phyloP scores from a whole-genome alignment of 306 rosid genomes.

The Mucuna pruriens region DNA sequence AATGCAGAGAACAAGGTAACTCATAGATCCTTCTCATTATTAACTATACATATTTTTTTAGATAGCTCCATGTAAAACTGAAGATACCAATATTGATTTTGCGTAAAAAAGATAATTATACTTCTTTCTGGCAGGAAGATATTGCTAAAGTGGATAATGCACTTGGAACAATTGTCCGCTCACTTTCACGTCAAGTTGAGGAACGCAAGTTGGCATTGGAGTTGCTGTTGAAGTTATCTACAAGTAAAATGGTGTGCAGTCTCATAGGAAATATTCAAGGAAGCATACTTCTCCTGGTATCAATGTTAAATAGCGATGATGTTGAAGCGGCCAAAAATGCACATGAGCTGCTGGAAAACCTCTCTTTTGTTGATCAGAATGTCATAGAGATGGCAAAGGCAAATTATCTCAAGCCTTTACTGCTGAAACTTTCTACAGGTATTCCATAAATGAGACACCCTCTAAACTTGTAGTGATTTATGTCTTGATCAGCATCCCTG shows the following conservation, averaged over 20 bases:
- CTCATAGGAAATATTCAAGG: conserved; percentile 71
- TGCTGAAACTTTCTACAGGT: conserved; percentile 72
- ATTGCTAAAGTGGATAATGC: conserved; percentile 57
- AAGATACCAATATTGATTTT: conserved; percentile 15
- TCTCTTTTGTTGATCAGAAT: conserved; percentile 62
- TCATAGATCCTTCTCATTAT: not conserved
- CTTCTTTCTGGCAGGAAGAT: conserved; percentile 56
- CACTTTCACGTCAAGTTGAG: conserved; percentile 62
- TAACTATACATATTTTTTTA: not conserved
- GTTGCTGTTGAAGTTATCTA: conserved; percentile 66
- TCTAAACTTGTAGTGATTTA: not conserved
- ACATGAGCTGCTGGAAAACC: conserved; percentile 60
- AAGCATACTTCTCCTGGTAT: conserved; percentile 68
- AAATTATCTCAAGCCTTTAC: conserved; percentile 67
- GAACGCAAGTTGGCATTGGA: conserved; percentile 67
- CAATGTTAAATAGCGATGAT: conserved; percentile 62
- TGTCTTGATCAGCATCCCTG: conserved; percentile 29
- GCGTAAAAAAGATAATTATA: not conserved
- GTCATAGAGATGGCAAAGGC: conserved; percentile 76
- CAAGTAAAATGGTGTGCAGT: conserved; percentile 39
- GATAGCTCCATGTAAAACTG: conserved; percentile 17
- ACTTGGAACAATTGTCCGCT: conserved; percentile 63
- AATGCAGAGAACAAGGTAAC: conserved; percentile 66
- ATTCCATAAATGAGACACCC: conserved; percentile 31
- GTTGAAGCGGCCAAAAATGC: conserved; percentile 58